Evolutionary conservation across 2,329 filamentous ascomycete species (phyloP).

Genomic region (Fusarium luffae): DNA sequence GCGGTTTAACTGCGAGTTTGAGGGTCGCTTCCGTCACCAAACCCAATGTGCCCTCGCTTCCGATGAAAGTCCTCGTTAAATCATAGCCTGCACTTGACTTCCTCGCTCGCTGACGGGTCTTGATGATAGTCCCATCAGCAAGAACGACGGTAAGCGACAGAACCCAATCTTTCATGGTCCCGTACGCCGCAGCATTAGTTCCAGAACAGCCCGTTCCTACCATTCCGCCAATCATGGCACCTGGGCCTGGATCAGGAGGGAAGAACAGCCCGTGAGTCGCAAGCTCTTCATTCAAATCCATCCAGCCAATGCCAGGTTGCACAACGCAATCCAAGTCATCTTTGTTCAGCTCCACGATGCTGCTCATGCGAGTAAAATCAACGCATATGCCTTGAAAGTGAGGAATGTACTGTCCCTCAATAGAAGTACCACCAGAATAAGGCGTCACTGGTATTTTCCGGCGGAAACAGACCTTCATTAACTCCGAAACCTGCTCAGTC

Average conservation of each 20-base stretch:
- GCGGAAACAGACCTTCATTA: constrained; percentile 77
- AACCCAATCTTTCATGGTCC: constrained; percentile 90
- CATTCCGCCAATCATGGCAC: constrained; percentile 84
- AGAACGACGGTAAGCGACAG: constrained; percentile 84
- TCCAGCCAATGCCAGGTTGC: constrained; percentile 90
- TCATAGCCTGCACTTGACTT: constrained; percentile 88
- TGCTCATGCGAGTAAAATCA: constrained; percentile 88
- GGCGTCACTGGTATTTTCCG: constrained; percentile 85
- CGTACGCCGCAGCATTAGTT: constrained; percentile 83
- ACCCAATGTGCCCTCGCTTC: constrained; percentile 83
- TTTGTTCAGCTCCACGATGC: constrained; percentile 80
- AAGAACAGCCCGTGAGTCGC: constrained; percentile 85
- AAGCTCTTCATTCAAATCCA: constrained; percentile 80
- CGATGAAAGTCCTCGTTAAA: constrained; percentile 82
- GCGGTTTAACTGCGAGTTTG: constrained; percentile 80
- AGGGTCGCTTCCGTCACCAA: constrained; percentile 75
- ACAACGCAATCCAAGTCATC: constrained; percentile 93
- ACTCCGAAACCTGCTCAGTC: constrained; percentile 77
- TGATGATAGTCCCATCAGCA: constrained; percentile 80
- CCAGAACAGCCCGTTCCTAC: constrained; percentile 81
- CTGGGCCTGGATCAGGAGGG: constrained; percentile 82
- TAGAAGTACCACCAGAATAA: constrained; percentile 85
- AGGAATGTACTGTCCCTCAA: constrained; percentile 91
- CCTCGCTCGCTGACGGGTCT: constrained; percentile 77
- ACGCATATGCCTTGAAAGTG: constrained; percentile 87